Percentiles rank a stretch among this genome's conserved stretches.
These are phyloP conservation scores for Lactarius vividus DNA, from an alignment of 768 basidiomycete species.

Conservation along the genomic window DNA sequence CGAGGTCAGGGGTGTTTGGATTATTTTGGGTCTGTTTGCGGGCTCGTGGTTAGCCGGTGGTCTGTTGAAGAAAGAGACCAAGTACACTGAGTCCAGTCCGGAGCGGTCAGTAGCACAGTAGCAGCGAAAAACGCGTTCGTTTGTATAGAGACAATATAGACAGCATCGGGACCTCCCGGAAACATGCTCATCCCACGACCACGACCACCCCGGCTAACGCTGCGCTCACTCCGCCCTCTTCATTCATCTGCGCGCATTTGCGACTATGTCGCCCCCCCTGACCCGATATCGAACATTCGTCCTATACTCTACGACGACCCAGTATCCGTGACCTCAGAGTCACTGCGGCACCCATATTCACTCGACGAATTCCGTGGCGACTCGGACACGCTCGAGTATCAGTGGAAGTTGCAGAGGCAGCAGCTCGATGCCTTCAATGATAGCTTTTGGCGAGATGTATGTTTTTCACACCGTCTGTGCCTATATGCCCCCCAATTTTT, in stretches of 20 bases:
- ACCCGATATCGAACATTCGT: constrained; percentile 76
- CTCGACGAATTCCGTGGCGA: constrained; percentile 60
- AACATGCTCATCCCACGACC: constrained; percentile 22
- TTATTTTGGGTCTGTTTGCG: constrained; percentile 47
- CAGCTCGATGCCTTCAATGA: constrained; percentile 75
- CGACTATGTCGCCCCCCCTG: constrained; percentile 63
- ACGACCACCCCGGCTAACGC: constrained; percentile 20
- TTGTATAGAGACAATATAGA: background rate
- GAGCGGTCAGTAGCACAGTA: constrained; percentile 3
- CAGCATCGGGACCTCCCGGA: constrained; percentile 8
- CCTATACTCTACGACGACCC: constrained; percentile 72
- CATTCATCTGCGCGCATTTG: constrained; percentile 22
- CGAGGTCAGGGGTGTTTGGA: constrained; percentile 48
- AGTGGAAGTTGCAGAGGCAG: constrained; percentile 67
- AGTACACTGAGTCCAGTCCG: constrained; percentile 28
- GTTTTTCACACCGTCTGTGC: constrained; percentile 33
- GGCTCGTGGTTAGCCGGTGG: constrained; percentile 49
- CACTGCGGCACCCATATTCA: constrained; percentile 66
- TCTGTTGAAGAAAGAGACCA: constrained; percentile 28
- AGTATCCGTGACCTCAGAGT: constrained; percentile 29
- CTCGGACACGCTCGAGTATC: constrained; percentile 51
- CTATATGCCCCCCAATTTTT: background rate
- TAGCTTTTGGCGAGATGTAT: constrained; percentile 76
- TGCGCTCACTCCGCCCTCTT: constrained; percentile 23
- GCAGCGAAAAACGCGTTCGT: background rate